Evolutionary conservation across 129 eudicot species (phyloP), one percentile per base, ranked within the genome.

Genomic region (Artemisia tridentata): DNA sequence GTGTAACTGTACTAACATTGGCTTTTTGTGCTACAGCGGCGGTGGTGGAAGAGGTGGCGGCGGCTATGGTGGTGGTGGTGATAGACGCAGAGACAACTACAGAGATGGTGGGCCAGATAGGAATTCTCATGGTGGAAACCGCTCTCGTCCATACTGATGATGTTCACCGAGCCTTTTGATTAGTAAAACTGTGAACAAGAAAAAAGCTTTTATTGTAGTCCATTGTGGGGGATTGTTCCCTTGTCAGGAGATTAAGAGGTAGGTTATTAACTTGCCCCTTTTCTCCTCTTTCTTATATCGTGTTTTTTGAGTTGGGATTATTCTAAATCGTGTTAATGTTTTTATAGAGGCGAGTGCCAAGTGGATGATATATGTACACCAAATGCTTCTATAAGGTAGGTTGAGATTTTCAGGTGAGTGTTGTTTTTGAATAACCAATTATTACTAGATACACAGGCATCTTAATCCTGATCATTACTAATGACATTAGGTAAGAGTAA

Each of bases 81-180:
- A 66, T 69, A 71, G 97, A 64, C 88, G 97, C 65, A 80, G 97
- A 76, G 97, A 86, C 76, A 85, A 76, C 84, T 67, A 80, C 70
- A 80, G 97, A 82, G 97, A 84, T 57, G 86, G 90, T 53, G 96
- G 98, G 41, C 98, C 98, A 46, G 96, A 93, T 62, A 84, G 98
- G 78, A 84, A 89, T 81, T 80, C 66, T 78, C 88, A 88, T 71
- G 90, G 98, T 11, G 92, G 96, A 75, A 92, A 85, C 77, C 95
- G 98, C 50, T 87, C 98, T 0, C 96, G 98, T 10, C 98, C 98
- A 58, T 92, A 92, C 85, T 92, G 79, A 85, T 78, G 58, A 43
- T 52, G 29, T 12, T 61, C 72, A 54, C 73, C 45, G 75, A 45
- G 87, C 79, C 4, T 34, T 71, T 73, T 66, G 76, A 82, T 79